Percentiles rank a stretch among this genome's conserved stretches.
Conservation (phyloP, 2,329 filamentous ascomycete genomes). For the Dichotomopilus funicola region DNA sequence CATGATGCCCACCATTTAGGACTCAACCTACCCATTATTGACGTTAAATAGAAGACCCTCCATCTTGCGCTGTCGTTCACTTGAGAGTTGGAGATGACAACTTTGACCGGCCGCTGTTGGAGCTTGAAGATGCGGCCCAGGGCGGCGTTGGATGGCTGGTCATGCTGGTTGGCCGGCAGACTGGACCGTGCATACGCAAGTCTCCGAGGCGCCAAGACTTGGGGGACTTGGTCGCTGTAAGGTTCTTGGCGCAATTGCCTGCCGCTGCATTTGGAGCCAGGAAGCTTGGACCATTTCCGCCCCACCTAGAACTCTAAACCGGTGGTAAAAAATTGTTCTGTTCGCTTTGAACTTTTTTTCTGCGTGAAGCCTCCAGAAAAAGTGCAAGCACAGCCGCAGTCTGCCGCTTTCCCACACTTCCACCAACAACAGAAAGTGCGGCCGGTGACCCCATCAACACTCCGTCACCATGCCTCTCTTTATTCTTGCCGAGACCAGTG, state of each 20-base stretch:
- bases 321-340: slow-evolving; percentile 35
- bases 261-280: not conserved
- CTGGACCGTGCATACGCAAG: slow-evolving; percentile 13
- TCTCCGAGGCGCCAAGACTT: not conserved
- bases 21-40: slow-evolving; percentile 67
- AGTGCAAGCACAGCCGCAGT: slow-evolving; percentile 21
- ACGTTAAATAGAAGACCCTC: slow-evolving; percentile 93
- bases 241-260: slow-evolving; percentile 10
- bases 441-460: slow-evolving; percentile 15
- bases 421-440: slow-evolving; percentile 20
- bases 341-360: slow-evolving; percentile 27
- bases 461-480: slow-evolving; percentile 70
- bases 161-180: slow-evolving; percentile 10
- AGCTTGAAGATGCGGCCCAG: slow-evolving; percentile 14
- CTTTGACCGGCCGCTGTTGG: slow-evolving; percentile 11
- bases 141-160: slow-evolving; percentile 12
- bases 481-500: slow-evolving; percentile 88
- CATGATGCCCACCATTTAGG: not conserved
- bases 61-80: slow-evolving; percentile 47
- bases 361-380: slow-evolving; percentile 27
- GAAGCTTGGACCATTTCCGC: slow-evolving; percentile 19
- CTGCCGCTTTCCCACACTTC: slow-evolving; percentile 32
- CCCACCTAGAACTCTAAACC: slow-evolving; percentile 23
- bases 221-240: not conserved
- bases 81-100: slow-evolving; percentile 15